Percentiles rank a stretch among this genome's conserved stretches.
Evolutionary conservation across 140 eudicot species (phyloP).

Genomic region (Oenanthe javanica): DNA sequence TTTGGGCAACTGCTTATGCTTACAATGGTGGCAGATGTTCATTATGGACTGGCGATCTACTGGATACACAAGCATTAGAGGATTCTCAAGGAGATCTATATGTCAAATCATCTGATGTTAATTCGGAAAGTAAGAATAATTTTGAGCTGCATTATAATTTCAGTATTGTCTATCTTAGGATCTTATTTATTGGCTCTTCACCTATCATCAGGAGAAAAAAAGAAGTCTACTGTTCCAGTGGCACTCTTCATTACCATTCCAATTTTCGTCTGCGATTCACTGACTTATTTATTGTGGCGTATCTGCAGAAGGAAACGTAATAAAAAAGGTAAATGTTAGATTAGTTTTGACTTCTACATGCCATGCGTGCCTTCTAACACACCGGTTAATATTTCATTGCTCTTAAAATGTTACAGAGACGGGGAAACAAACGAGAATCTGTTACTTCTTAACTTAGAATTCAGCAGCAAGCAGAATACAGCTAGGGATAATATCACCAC

Average conservation of each 20-base stretch:
- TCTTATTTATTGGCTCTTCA: too few relatives aligned
- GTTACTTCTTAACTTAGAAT: conserved; percentile 9
- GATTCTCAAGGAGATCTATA: not conserved
- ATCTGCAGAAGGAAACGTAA: conserved; percentile 1
- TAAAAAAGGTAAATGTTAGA: not conserved
- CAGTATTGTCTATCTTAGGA: not conserved
- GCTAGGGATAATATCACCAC: not conserved
- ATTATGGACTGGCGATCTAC: not conserved
- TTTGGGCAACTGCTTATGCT: conserved; percentile 8
- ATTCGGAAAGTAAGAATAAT: not conserved
- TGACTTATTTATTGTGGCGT: not conserved
- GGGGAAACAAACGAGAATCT: not conserved
- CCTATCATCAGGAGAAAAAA: not conserved
- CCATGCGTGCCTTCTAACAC: not conserved
- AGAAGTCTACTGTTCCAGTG: not conserved
- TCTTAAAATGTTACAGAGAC: not conserved
- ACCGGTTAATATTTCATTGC: not conserved
- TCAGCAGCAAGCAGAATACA: conserved; percentile 8
- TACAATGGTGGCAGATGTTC: too few relatives aligned
- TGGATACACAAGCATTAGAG: not conserved
- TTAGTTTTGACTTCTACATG: not conserved
- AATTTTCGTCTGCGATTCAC: not conserved
- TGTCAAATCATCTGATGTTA: conserved; percentile 1
- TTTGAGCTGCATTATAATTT: not conserved
- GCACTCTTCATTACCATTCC: not conserved